Conservation (phyloP, 2,329 filamentous ascomycete genomes). For the Harringtonia lauricola region DNA sequence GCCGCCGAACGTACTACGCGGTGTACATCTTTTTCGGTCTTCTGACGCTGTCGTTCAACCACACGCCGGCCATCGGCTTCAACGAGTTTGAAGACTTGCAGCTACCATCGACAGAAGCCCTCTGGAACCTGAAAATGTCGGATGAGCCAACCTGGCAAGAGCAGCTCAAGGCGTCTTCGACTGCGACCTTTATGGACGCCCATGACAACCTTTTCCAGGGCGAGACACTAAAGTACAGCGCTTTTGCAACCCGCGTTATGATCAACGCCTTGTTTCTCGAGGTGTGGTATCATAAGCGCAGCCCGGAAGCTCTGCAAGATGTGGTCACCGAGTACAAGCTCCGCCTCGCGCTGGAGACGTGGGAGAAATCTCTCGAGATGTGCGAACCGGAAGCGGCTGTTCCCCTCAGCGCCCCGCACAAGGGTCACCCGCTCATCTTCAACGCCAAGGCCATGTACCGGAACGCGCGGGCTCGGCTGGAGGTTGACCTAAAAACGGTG, state of each 20-base stretch:
- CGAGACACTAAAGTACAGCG: conserved; percentile 81
- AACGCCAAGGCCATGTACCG: conserved; percentile 96
- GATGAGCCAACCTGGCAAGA: conserved; percentile 83
- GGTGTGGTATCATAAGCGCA: conserved; percentile 98
- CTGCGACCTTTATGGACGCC: conserved; percentile 82
- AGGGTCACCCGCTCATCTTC: conserved; percentile 92
- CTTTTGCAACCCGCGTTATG: conserved; percentile 94
- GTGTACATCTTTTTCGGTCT: conserved; percentile 99
- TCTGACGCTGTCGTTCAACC: conserved; percentile 90
- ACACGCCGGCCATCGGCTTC: conserved; percentile 95
- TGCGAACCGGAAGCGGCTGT: conserved; percentile 87
- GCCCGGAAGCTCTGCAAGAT: conserved; percentile 92
- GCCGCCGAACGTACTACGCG: conserved; percentile 91
- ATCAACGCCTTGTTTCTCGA: conserved; percentile 97
- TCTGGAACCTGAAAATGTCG: conserved; percentile 77
- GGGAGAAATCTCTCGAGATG: conserved; percentile 90
- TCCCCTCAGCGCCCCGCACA: conserved; percentile 85
- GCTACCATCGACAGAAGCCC: conserved; percentile 81
- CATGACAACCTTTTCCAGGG: conserved; percentile 95
- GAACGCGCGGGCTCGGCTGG: conserved; percentile 81
- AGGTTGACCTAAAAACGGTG: conserved; percentile 90
- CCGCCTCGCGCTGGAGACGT: conserved; percentile 89
- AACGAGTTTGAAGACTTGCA: conserved; percentile 94
- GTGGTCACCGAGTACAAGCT: conserved; percentile 98
- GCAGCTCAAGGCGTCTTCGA: conserved; percentile 56